Percentiles rank a stretch among this genome's conserved stretches.
Conservation (phyloP, 495 filamentous ascomycete genomes). For the Cryomyces minteri region DNA sequence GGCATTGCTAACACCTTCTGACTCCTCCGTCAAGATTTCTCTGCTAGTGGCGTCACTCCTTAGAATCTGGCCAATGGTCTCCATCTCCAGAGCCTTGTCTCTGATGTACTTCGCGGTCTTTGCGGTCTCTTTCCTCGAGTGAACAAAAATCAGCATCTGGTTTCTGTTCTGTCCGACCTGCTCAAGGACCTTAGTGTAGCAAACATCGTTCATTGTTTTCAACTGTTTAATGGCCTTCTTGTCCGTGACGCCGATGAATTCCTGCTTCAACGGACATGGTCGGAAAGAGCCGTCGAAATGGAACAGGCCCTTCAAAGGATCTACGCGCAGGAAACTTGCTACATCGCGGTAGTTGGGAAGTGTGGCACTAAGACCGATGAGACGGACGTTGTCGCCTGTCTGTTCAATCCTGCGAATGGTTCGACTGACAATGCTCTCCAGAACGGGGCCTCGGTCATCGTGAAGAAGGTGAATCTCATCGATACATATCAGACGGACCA, state of each 20-base stretch:
- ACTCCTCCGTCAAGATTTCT: conserved; percentile 71
- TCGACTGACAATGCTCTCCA: conserved; percentile 91
- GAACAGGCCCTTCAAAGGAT: conserved; percentile 70
- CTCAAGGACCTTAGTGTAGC: conserved; percentile 93
- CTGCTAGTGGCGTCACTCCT: conserved; percentile 83
- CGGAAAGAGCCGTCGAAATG: conserved; percentile 92
- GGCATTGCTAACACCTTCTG: conserved; percentile 62
- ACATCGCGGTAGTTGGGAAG: conserved; percentile 96
- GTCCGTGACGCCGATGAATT: conserved; percentile 95
- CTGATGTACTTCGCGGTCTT: conserved; percentile 93
- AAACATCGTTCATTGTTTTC: conserved; percentile 98
- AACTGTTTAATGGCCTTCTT: conserved; percentile 98
- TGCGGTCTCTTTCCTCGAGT: conserved; percentile 92
- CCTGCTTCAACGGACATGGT: conserved; percentile 83
- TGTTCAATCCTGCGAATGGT: conserved; percentile 87
- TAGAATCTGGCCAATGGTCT: conserved; percentile 91
- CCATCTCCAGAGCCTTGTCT: conserved; percentile 88
- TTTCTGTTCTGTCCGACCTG: conserved; percentile 80
- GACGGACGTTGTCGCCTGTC: conserved; percentile 75
- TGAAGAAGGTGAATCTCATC: conserved; percentile 97
- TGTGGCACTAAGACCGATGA: conserved; percentile 87
- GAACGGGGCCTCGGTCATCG: conserved; percentile 89
- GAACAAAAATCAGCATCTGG: conserved; percentile 98
- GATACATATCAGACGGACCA: conserved; percentile 87
- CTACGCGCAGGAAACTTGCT: conserved; percentile 85